Base-by-base conservation (phyloP, 805 yeast species). In the Metschnikowia cubensis region DNA sequence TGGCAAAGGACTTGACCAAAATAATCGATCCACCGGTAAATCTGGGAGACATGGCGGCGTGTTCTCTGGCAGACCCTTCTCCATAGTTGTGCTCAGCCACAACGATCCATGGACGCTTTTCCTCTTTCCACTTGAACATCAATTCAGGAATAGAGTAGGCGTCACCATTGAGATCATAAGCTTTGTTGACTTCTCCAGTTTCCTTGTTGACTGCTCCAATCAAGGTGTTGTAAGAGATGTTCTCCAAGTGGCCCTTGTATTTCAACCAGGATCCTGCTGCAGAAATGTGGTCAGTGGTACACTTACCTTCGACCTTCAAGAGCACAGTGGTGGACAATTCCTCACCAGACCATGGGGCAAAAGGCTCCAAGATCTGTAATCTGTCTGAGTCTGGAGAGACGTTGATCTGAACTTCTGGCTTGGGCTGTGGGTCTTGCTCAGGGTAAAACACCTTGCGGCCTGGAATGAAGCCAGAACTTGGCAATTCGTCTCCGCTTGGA, bases 211-310 rank as follows among this genome's bases (percentile, higher is more conserved):
- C 94, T 18, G 98, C 99, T 56, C 99, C 98, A 61, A 92, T 92
- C 64, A 92, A 77, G 11, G 98, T 94, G 75, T 92, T 92, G 74
- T 94, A 81, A 8, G 97, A 87, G 59, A 92, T 94, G 73, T 92
- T 92, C 67, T 92, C 97, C 63, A 92, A 79, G 66, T 92, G 99
- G 38, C 99, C 99, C 75, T 94, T 94, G 76, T 94, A 92, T 76
- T 94, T 94, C 72, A 92, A 81, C 99, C 99, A 92, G 14, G 85
- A 95, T 64, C 99, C 99, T 42, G 99, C 99, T 47, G 98, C 98
- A 22, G 97, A 90, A 60, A 92, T 94, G 68, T 92, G 99, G 69
- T 92, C 99, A 35, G 99, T 92, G 38, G 99, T 92, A 78, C 98
- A 94, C 71, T 92, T 92, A 56, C 99, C 99, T 72, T 89, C 92